These are phyloP conservation scores for Mortierella sp. DNA, from an alignment of 371 early-diverging fungal genomes.

Conservation along the genomic window DNA sequence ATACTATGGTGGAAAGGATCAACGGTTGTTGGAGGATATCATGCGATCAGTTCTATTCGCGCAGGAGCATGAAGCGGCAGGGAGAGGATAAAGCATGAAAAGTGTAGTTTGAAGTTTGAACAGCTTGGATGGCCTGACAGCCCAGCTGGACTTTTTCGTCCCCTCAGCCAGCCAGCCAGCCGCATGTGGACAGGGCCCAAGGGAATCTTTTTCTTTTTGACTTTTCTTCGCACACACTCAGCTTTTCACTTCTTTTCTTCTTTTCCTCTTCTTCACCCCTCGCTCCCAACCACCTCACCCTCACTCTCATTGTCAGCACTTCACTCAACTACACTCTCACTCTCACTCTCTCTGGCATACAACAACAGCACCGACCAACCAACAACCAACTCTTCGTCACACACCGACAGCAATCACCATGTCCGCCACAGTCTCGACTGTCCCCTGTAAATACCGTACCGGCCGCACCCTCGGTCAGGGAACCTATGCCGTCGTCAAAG, in stretches of 20 bases:
- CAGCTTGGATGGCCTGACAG: not conserved
- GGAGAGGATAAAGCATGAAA: not conserved
- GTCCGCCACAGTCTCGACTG: slow-evolving; percentile 55
- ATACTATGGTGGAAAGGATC: not conserved
- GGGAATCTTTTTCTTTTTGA: not conserved
- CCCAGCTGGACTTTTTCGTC: slow-evolving; percentile 2
- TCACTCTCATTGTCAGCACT: not conserved
- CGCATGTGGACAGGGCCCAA: not conserved
- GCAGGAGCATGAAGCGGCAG: not conserved
- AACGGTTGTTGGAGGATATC: not conserved
- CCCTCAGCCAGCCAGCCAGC: not conserved
- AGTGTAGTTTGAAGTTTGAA: not conserved
- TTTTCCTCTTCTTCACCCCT: not conserved
- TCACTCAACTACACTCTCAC: not conserved
- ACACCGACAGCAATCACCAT: slow-evolving; percentile 16
- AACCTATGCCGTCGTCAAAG: slow-evolving; percentile 81
- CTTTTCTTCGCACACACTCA: not conserved
- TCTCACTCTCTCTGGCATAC: not conserved
- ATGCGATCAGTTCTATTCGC: not conserved
- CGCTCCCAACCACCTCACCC: not conserved
- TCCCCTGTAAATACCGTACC: slow-evolving; percentile 81
- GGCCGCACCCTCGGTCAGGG: slow-evolving; percentile 77
- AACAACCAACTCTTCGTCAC: not conserved
- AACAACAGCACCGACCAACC: not conserved
- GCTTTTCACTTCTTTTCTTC: not conserved